These are phyloP conservation scores for Telfairia occidentalis DNA, from an alignment of 331 rosid species.

Conservation along the genomic window DNA sequence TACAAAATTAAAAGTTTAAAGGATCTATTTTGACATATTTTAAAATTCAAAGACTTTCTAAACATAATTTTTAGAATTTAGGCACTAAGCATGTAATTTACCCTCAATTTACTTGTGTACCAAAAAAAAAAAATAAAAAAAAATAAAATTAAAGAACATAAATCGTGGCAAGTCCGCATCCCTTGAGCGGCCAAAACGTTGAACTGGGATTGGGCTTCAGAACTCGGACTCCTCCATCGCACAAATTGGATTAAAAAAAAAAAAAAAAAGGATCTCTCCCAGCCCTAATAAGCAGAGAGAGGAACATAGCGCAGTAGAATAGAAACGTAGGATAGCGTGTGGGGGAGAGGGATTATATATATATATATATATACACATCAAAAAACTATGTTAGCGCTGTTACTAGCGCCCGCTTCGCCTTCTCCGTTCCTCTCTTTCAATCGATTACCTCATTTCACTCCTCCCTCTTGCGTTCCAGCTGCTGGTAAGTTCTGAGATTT, in stretches of 20 bases:
- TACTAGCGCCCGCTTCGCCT: constrained; percentile 32
- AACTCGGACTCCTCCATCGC: neutral
- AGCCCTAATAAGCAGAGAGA: constrained; percentile 12
- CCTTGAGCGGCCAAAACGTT: neutral
- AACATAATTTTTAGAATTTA: too few species aligned
- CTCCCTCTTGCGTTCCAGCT: constrained; percentile 18
- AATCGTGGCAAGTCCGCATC: neutral
- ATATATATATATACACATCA: constrained; percentile 2
- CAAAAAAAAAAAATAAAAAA: neutral
- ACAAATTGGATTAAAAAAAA: neutral
- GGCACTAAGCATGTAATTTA: too few species aligned
- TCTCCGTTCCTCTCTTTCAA: constrained; percentile 29
- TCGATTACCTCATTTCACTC: constrained; percentile 39
- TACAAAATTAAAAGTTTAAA: too few species aligned
- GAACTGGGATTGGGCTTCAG: constrained; percentile 1
- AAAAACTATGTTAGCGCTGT: constrained; percentile 20
- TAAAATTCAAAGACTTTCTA: too few species aligned
- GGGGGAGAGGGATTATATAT: neutral
- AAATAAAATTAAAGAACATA: too few species aligned
- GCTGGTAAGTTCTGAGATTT: constrained; percentile 25
- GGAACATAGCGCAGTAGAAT: neutral
- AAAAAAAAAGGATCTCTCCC: too few species aligned
- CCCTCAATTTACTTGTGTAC: too few species aligned
- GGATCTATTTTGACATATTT: too few species aligned
- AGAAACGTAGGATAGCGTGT: neutral